Conservation (phyloP, 768 basidiomycete genomes). For the Suillus subalutaceus region DNA sequence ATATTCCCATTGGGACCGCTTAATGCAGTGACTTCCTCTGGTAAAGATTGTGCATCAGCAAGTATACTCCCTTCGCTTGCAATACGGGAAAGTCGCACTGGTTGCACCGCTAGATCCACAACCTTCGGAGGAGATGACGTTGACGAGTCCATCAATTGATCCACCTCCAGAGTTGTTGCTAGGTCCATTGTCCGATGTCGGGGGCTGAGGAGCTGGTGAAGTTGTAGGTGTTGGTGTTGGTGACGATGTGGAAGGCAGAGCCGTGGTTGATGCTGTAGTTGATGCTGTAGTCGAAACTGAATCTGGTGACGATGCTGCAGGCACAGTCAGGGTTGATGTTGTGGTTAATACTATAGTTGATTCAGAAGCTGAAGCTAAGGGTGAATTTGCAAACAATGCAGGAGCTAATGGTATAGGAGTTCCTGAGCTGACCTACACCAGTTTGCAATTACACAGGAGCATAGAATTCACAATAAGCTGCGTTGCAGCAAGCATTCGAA, state of each 20-base stretch:
- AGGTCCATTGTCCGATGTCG: not conserved
- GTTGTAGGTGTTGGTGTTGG: not conserved
- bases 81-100: conserved; percentile 34
- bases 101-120: conserved; percentile 58
- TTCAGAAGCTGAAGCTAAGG: not conserved
- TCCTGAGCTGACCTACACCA: not conserved
- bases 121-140: conserved; percentile 31
- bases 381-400: not conserved
- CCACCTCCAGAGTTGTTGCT: conserved; percentile 15
- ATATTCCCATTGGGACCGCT: conserved; percentile 74
- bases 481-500: not conserved
- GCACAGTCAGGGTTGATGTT: not conserved
- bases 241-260: not conserved
- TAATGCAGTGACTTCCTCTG: conserved; percentile 51
- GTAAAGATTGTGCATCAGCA: conserved; percentile 11
- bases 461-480: not conserved
- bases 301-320: not conserved
- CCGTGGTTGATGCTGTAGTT: not conserved
- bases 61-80: not conserved
- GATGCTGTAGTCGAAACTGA: not conserved
- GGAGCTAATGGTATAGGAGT: conserved; percentile 5
- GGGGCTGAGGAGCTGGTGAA: conserved; percentile 7
- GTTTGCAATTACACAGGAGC: conserved; percentile 4
- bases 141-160: conserved; percentile 28
- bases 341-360: not conserved